Evolutionary conservation across 352 stramenopile species (phyloP).

Genomic region (Globisporangium barbulae): DNA sequence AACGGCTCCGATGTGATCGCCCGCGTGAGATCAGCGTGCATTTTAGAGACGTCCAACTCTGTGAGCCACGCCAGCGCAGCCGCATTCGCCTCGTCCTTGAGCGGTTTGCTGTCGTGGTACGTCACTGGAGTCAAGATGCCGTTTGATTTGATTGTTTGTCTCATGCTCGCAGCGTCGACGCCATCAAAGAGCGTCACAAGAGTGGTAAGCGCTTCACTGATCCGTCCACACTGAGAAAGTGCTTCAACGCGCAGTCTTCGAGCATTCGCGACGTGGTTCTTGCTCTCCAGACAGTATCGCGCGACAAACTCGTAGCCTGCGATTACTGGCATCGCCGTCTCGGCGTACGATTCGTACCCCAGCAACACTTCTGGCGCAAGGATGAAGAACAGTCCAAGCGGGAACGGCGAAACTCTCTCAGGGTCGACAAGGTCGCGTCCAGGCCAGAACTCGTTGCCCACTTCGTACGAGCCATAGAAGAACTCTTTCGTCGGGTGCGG

Average conservation of each 20-base stretch:
- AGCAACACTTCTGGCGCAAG: slow-evolving; percentile 52
- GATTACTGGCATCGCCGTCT: slow-evolving; percentile 54
- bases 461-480: slow-evolving; percentile 54
- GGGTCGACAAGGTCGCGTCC: slow-evolving; percentile 41
- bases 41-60: slow-evolving; percentile 21
- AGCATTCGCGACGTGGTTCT: slow-evolving; percentile 51
- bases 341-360: slow-evolving; percentile 45
- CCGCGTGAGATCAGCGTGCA: slow-evolving; percentile 12
- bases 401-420: slow-evolving; percentile 37
- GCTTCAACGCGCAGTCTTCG: slow-evolving; percentile 44
- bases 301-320: slow-evolving; percentile 49
- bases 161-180: slow-evolving; percentile 4
- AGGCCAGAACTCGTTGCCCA: slow-evolving; percentile 57
- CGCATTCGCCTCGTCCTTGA: slow-evolving; percentile 34
- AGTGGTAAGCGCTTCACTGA: slow-evolving; percentile 43
- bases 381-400: slow-evolving; percentile 34
- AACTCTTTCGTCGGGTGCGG: slow-evolving; percentile 56
- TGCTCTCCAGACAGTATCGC: slow-evolving; percentile 38
- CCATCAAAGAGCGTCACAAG: slow-evolving; percentile 30
- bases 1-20: slow-evolving; percentile 12
- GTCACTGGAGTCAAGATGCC: slow-evolving; percentile 13
- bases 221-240: slow-evolving; percentile 46
- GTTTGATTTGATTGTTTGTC: slow-evolving; percentile 5
- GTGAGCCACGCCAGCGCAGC: slow-evolving; percentile 34
- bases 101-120: slow-evolving; percentile 36